A percentile compares a stretch with the other conserved stretches of the same genome.
phyloP scores from a whole-genome alignment of 2,329 filamentous ascomycete species.

The Diaporthe batatas region DNA sequence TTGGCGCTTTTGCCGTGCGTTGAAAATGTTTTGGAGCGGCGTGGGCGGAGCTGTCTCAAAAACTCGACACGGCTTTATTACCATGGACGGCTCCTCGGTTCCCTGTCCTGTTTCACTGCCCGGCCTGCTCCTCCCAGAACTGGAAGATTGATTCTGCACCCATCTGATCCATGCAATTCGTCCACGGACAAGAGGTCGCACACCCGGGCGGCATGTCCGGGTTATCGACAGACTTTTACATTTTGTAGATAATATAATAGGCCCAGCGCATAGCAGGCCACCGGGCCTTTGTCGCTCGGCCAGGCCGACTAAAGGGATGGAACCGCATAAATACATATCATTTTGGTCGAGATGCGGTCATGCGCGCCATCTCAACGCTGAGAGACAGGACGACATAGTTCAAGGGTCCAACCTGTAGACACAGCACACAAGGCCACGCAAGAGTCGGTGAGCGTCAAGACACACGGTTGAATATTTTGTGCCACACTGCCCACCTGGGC shows the following conservation, averaged over 20 bases:
- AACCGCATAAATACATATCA: conserved; percentile 11
- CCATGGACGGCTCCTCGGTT: neutral
- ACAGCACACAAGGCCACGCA: neutral
- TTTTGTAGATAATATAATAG: neutral
- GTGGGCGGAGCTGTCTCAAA: neutral
- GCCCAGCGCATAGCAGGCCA: neutral
- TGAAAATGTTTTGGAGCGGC: neutral
- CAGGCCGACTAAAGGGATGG: neutral
- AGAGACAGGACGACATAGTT: neutral
- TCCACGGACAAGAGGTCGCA: neutral
- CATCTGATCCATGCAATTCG: neutral
- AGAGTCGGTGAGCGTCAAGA: neutral
- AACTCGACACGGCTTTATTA: neutral
- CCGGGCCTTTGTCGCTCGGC: conserved; percentile 1
- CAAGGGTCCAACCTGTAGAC: neutral
- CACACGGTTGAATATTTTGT: conserved; percentile 25
- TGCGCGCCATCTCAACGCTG: neutral
- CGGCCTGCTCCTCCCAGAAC: neutral
- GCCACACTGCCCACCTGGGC: conserved; percentile 37
- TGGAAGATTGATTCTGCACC: neutral
- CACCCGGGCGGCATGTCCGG: neutral
- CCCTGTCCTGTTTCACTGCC: conserved; percentile 1
- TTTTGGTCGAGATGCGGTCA: neutral
- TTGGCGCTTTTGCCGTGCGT: too few relatives aligned
- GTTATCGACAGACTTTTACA: neutral